These are phyloP conservation scores for Lepraria neglecta DNA, from an alignment of 495 filamentous ascomycete genomes.

Conservation along the genomic window DNA sequence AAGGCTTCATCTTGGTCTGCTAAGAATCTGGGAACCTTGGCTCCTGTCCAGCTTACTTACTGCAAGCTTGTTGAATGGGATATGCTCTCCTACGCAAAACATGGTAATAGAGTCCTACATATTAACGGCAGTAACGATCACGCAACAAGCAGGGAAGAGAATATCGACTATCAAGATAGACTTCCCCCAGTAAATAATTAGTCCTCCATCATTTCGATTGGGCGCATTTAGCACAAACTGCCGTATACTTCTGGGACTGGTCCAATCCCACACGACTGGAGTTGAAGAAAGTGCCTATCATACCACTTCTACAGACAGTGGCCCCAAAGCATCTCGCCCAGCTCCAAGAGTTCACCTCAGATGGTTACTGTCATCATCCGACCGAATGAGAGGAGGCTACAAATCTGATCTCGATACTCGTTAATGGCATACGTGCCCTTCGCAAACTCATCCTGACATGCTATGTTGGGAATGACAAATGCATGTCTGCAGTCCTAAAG, in stretches of 20 bases:
- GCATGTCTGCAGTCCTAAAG: background rate
- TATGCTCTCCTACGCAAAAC: background rate
- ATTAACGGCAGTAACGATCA: background rate
- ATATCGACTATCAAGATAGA: background rate
- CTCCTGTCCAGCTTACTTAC: background rate
- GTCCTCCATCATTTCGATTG: background rate
- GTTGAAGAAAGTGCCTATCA: background rate
- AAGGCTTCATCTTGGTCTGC: background rate
- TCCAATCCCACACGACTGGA: background rate
- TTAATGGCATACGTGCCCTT: background rate
- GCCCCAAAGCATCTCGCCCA: background rate
- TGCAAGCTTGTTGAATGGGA: background rate
- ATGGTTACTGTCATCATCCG: background rate
- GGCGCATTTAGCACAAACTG: background rate
- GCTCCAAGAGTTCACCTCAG: background rate
- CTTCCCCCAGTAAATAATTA: background rate
- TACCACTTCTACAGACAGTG: background rate
- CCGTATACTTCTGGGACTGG: constrained; percentile 1
- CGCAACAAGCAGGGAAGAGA: background rate
- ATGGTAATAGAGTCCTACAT: background rate
- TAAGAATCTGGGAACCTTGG: no score
- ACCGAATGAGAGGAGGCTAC: background rate
- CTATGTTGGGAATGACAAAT: background rate
- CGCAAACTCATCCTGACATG: background rate
- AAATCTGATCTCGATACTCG: background rate